These are phyloP conservation scores for Tolypocladium inflatum DNA, from an alignment of 2,329 filamentous ascomycete species.

Conservation along the genomic window DNA sequence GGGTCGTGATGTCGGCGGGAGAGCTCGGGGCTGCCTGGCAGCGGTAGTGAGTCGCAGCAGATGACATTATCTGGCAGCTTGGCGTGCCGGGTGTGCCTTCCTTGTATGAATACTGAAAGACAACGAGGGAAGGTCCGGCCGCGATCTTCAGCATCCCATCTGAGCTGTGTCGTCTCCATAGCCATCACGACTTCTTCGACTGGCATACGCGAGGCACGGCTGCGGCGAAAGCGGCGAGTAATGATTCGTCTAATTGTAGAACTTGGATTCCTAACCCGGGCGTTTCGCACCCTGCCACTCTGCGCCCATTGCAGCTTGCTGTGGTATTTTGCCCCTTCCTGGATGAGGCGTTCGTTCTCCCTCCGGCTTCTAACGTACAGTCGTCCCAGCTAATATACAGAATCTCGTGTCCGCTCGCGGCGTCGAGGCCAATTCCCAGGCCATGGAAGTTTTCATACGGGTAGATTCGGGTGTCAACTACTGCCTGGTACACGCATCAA, in stretches of 20 bases:
- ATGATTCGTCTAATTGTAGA: background rate
- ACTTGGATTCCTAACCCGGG: background rate
- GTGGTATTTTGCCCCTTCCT: background rate
- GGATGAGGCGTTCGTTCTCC: background rate
- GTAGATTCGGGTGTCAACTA: background rate
- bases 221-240: background rate
- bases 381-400: slow-evolving; percentile 2
- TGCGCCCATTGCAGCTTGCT: background rate
- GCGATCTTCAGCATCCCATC: background rate
- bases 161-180: background rate
- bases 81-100: background rate
- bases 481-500: background rate
- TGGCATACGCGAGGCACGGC: background rate
- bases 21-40: background rate
- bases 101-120: background rate
- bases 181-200: background rate
- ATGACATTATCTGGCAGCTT: background rate
- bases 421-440: background rate
- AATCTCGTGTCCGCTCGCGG: background rate
- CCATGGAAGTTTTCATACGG: background rate
- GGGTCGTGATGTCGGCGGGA: background rate
- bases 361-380: slow-evolving; percentile 16
- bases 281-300: background rate
- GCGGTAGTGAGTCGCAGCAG: background rate
- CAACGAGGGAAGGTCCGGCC: background rate